phyloP scores from a whole-genome alignment of 176 grass and related monocot genomes.

The Tuctoria greenei region DNA sequence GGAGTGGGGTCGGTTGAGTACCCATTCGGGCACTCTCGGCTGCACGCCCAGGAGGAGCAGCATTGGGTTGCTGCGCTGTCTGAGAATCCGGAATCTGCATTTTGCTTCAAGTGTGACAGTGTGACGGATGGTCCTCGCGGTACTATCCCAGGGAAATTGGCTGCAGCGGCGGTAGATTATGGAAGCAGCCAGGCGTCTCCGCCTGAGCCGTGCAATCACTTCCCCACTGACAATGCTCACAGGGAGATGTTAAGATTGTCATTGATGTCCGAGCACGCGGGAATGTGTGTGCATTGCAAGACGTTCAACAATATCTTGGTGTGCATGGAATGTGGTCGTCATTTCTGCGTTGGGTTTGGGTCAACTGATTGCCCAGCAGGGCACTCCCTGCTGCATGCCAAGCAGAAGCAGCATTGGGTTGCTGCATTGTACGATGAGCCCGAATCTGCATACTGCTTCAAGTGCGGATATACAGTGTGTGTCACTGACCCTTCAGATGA shows the following conservation, averaged over 20 bases:
- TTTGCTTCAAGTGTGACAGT: conserved; percentile 16
- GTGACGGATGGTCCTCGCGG: neutral
- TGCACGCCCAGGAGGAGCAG: neutral
- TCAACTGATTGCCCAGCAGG: neutral
- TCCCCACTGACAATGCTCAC: neutral
- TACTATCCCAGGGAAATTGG: neutral
- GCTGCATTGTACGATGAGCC: neutral
- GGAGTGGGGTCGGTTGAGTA: neutral
- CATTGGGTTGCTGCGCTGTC: conserved; percentile 6
- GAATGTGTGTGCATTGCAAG: neutral
- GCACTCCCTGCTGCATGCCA: neutral
- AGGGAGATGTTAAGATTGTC: neutral
- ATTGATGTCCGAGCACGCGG: neutral
- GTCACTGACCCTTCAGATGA: neutral
- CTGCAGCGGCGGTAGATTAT: neutral
- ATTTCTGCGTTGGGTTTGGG: neutral
- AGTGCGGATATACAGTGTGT: neutral
- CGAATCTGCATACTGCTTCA: conserved; percentile 18
- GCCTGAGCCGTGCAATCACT: neutral
- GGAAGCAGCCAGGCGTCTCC: neutral
- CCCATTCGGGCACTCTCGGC: conserved; percentile 14
- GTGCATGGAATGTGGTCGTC: neutral
- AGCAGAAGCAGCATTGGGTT: neutral
- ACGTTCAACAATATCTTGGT: neutral
- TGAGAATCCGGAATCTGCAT: neutral